Conservation (phyloP, 2,329 filamentous ascomycete species). For the Paraphaeosphaeria minitans region DNA sequence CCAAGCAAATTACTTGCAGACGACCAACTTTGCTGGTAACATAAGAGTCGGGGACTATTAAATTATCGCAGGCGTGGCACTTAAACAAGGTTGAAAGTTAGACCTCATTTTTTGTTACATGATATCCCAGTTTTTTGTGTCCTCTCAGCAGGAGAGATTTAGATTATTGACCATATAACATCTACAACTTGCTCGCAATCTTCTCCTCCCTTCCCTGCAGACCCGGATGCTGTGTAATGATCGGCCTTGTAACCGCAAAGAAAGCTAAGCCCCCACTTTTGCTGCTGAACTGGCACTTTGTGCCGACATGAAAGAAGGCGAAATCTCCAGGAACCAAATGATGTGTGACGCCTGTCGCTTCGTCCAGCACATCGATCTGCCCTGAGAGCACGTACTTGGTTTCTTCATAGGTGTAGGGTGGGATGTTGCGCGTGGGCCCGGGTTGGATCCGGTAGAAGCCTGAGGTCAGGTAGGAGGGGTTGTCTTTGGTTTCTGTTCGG, state of each 20-base stretch:
- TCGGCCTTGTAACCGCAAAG: constrained; percentile 29
- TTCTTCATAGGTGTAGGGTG: constrained; percentile 29
- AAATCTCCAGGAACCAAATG: constrained; percentile 33
- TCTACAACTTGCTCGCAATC: constrained; percentile 19
- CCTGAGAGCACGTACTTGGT: constrained; percentile 31
- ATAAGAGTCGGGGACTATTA: no score
- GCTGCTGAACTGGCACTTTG: constrained; percentile 28
- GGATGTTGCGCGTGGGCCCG: constrained; percentile 22
- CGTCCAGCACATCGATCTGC: constrained; percentile 32
- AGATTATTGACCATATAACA: no score
- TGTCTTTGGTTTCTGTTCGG: constrained; percentile 28
- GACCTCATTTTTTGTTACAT: no score
- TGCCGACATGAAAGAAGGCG: constrained; percentile 33
- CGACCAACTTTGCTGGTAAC: no score
- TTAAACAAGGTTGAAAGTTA: no score
- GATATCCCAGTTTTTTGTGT: no score
- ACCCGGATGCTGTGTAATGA: constrained; percentile 24
- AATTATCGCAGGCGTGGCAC: no score
- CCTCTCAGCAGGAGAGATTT: no score
- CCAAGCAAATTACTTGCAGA: no score
- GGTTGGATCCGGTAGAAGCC: constrained; percentile 33
- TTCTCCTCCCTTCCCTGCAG: constrained; percentile 28
- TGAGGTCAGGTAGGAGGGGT: constrained; percentile 30
- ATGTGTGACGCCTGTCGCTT: constrained; percentile 30
- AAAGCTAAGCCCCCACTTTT: constrained; percentile 29